These are phyloP conservation scores for Hypoxylon sp. DNA, from an alignment of 2,329 filamentous ascomycete genomes.

Conservation along the genomic window DNA sequence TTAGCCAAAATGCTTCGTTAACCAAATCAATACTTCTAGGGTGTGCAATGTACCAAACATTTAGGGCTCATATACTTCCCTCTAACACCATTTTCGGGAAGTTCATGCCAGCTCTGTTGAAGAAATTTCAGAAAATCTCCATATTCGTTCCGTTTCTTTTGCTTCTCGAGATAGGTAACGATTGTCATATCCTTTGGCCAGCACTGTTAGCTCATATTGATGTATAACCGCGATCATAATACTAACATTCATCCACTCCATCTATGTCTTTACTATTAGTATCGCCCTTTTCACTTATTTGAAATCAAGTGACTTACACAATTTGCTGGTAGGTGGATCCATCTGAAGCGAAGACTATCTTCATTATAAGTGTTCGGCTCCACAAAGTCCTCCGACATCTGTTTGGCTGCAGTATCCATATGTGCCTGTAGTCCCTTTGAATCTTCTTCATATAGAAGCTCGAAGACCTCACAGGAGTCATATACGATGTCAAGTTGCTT, in stretches of 20 bases:
- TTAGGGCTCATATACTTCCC: slow-evolving; percentile 12
- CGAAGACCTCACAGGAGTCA: neutral
- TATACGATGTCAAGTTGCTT: neutral
- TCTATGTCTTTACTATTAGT: neutral
- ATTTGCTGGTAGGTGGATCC: slow-evolving; percentile 16
- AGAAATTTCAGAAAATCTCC: neutral
- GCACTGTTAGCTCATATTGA: neutral
- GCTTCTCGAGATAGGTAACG: slow-evolving; percentile 3
- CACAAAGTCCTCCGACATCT: neutral
- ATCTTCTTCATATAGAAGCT: neutral
- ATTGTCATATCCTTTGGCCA: neutral
- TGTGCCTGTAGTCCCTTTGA: neutral
- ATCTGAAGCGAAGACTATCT: neutral
- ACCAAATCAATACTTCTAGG: neutral
- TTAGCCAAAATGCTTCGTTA: neutral
- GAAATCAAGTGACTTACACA: neutral
- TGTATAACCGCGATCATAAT: neutral
- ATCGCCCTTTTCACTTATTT: neutral
- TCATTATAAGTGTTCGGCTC: neutral
- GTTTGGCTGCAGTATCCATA: neutral
- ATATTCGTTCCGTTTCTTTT: slow-evolving; percentile 1
- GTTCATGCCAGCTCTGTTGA: slow-evolving; percentile 16
- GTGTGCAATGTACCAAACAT: neutral
- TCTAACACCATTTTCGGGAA: slow-evolving; percentile 1
- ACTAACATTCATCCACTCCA: slow-evolving; percentile 4